Percentiles rank a stretch among this genome's conserved stretches.
These are phyloP conservation scores for Ligustrum vulgare DNA, from an alignment of 257 asterid species.

Conservation along the genomic window DNA sequence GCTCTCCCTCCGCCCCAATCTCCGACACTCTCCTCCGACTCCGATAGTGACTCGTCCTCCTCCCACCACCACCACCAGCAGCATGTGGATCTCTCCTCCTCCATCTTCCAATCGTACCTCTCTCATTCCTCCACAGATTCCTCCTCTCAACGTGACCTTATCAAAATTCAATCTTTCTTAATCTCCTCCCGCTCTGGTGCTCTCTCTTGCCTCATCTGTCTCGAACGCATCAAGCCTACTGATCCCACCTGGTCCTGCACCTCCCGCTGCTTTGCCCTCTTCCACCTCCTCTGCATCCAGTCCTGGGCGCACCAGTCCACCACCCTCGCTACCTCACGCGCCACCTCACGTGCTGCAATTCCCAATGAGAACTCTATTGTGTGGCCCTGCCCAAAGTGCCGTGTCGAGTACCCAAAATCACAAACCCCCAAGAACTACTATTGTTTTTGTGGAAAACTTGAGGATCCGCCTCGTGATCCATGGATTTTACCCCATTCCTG, in stretches of 20 bases:
- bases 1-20: slow-evolving; percentile 32
- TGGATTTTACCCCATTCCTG: slow-evolving; percentile 97
- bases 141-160: slow-evolving; percentile 56
- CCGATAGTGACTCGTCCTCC: slow-evolving; percentile 52
- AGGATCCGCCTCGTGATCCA: slow-evolving; percentile 81
- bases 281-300: slow-evolving; percentile 92
- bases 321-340: slow-evolving; percentile 70
- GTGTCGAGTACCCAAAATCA: slow-evolving; percentile 65
- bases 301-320: slow-evolving; percentile 90
- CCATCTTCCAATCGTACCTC: slow-evolving; percentile 82
- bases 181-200: slow-evolving; percentile 87
- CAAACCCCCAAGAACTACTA: slow-evolving; percentile 65
- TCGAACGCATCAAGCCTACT: slow-evolving; percentile 75
- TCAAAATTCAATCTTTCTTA: slow-evolving; percentile 87
- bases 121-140: slow-evolving; percentile 42
- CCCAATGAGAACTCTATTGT: slow-evolving; percentile 43
- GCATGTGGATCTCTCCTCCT: slow-evolving; percentile 70
- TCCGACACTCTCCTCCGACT: slow-evolving; percentile 58
- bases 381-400: slow-evolving; percentile 98
- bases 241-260: slow-evolving; percentile 96
- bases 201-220: slow-evolving; percentile 96
- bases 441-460: slow-evolving; percentile 82
- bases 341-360: slow-evolving; percentile 66
- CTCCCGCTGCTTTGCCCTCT: slow-evolving; percentile 77
- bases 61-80: slow-evolving; percentile 40